Evolutionary conservation across 192 early-diverging fungal species (phyloP).

Genomic region (Mortierella claussenii): DNA sequence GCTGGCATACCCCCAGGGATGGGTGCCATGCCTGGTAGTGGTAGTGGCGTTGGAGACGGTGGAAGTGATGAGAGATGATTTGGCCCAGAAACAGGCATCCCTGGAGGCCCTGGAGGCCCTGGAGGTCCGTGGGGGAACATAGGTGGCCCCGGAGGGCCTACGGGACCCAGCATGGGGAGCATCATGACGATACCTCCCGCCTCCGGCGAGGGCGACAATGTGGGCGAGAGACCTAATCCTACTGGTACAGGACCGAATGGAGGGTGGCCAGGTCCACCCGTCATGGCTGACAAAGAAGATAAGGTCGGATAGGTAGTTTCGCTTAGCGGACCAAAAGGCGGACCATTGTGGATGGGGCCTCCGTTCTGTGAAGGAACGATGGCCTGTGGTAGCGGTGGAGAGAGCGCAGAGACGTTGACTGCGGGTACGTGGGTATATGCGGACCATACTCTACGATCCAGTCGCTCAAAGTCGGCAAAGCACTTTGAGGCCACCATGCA

Average conservation of each 20-base stretch:
- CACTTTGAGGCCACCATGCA: slow-evolving; percentile 41
- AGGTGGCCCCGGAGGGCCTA: background rate
- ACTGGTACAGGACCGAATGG: background rate
- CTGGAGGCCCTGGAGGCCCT: background rate
- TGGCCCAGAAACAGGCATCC: background rate
- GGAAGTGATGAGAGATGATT: background rate
- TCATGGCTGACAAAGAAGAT: slow-evolving; percentile 4
- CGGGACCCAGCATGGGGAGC: background rate
- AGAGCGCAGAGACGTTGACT: background rate
- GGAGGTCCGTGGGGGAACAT: background rate
- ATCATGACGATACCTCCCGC: background rate
- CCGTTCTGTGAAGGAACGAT: background rate
- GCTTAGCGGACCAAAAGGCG: background rate
- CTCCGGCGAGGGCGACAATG: background rate
- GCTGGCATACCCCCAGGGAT: background rate
- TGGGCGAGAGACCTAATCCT: slow-evolving; percentile 2
- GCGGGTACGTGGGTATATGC: slow-evolving; percentile 14
- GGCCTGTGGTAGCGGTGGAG: background rate
- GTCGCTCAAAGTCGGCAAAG: slow-evolving; percentile 16
- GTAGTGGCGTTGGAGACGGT: slow-evolving; percentile 7
- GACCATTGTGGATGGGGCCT: background rate
- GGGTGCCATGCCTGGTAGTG: background rate
- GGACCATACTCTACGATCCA: slow-evolving; percentile 34
- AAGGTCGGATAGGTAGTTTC: background rate
- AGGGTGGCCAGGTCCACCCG: background rate